Conservation (phyloP, 2,329 filamentous ascomycete species). For the Trichoderma afroharzianum region DNA sequence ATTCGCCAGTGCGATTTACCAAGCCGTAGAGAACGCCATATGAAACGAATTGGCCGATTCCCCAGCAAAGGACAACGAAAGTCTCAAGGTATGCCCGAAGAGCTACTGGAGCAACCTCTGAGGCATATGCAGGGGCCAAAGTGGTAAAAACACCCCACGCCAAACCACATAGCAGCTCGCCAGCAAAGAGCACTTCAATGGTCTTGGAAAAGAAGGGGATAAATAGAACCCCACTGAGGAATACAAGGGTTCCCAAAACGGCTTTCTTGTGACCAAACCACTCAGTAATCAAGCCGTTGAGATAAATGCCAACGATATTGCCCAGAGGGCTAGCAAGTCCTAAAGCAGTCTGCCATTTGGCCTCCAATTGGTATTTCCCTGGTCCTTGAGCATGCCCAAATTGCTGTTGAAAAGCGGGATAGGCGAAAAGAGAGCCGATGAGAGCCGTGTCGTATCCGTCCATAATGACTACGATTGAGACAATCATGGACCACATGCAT, state of each 20-base stretch:
- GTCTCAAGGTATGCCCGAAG: slow-evolving; percentile 43
- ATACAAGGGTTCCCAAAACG: neutral
- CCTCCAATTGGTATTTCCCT: neutral
- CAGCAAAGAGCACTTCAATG: slow-evolving; percentile 36
- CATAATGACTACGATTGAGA: neutral
- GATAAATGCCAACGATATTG: neutral
- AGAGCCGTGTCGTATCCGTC: neutral
- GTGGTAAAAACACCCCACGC: slow-evolving; percentile 45
- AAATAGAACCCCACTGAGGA: slow-evolving; percentile 35
- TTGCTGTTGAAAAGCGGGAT: neutral
- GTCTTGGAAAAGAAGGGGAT: slow-evolving; percentile 43
- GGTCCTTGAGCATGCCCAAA: neutral
- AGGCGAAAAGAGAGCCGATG: neutral
- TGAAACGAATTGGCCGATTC: slow-evolving; percentile 43
- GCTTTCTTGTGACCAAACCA: neutral
- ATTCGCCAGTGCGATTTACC: slow-evolving; percentile 33
- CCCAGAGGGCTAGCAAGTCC: neutral
- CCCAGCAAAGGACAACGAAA: slow-evolving; percentile 46
- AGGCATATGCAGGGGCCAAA: slow-evolving; percentile 44
- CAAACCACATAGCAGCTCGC: slow-evolving; percentile 44
- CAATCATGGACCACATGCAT: neutral
- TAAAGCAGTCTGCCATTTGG: neutral
- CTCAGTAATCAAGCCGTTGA: neutral
- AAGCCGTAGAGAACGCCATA: slow-evolving; percentile 29
- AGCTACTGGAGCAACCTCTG: slow-evolving; percentile 37